phyloP scores from a whole-genome alignment of 176 grass and related monocot genomes.

The Elymus sibiricus region DNA sequence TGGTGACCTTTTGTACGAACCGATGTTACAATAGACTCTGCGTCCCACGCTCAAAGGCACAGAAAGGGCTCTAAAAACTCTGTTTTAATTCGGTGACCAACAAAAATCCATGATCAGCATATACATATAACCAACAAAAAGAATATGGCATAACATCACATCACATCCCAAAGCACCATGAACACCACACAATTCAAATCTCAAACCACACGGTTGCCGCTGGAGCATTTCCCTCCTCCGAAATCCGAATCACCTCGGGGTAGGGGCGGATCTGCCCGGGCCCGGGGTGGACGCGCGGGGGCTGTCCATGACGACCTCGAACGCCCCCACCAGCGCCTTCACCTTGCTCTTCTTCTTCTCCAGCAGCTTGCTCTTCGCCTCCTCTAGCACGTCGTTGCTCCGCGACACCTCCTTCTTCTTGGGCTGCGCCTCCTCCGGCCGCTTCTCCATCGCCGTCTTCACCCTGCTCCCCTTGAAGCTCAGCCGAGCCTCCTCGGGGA shows the following conservation, averaged over 20 bases:
- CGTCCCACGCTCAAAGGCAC: too few species aligned
- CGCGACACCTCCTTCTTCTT: conserved; percentile 63
- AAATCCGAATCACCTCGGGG: not conserved
- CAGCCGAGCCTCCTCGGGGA: not conserved
- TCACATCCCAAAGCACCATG: not conserved
- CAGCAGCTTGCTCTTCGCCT: conserved; percentile 68
- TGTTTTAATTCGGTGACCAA: not conserved
- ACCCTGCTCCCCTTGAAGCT: conserved; percentile 48
- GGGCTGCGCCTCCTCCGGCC: conserved; percentile 42
- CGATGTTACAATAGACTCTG: too few species aligned
- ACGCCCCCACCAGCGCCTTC: conserved; percentile 64
- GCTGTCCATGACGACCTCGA: conserved; percentile 67
- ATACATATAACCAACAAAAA: not conserved
- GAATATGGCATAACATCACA: not conserved
- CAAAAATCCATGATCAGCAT: conserved; percentile 8
- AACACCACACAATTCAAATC: not conserved
- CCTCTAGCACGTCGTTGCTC: conserved; percentile 79
- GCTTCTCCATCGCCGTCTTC: conserved; percentile 58
- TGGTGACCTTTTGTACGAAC: too few species aligned
- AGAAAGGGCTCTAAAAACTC: not conserved
- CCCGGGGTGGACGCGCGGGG: not conserved
- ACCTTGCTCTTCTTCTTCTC: conserved; percentile 80
- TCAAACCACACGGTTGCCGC: conserved; percentile 4
- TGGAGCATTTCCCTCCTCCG: not conserved
- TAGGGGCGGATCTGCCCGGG: not conserved